Evolutionary conservation across 2,329 filamentous ascomycete species (phyloP).

Genomic region (Diaporthe helianthi): DNA sequence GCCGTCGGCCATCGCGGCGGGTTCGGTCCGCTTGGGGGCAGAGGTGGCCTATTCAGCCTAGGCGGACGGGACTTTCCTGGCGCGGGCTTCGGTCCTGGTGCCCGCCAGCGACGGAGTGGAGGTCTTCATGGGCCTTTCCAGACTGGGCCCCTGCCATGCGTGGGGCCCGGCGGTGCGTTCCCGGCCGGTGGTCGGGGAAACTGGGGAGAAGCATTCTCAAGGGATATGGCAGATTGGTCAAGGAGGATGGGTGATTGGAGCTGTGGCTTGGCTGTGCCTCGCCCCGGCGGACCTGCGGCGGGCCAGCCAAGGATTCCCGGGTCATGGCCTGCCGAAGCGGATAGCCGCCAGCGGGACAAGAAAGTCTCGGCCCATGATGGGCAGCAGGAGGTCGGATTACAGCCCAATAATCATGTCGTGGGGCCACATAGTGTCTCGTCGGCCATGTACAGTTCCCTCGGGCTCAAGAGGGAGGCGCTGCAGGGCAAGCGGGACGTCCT

Average conservation of each 20-base stretch:
- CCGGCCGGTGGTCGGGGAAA: neutral
- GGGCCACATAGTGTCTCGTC: slow-evolving; percentile 39
- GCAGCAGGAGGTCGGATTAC: slow-evolving; percentile 26
- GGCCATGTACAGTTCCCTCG: slow-evolving; percentile 47
- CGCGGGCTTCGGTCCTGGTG: slow-evolving; percentile 22
- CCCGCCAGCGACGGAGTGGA: slow-evolving; percentile 3
- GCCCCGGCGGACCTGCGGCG: neutral
- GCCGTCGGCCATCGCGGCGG: neutral
- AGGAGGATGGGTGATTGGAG: slow-evolving; percentile 26
- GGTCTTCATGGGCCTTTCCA: slow-evolving; percentile 10
- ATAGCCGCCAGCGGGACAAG: neutral
- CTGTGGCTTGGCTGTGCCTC: neutral
- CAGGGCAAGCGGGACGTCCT: slow-evolving; percentile 42
- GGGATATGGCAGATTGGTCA: slow-evolving; percentile 27
- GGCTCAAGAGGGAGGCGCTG: slow-evolving; percentile 46
- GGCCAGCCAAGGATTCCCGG: slow-evolving; percentile 38
- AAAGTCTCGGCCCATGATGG: slow-evolving; percentile 31
- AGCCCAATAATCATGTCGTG: slow-evolving; percentile 35
- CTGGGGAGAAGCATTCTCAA: slow-evolving; percentile 18
- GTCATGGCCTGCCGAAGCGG: slow-evolving; percentile 46
- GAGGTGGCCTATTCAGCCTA: neutral
- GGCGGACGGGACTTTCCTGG: slow-evolving; percentile 22
- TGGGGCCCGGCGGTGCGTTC: slow-evolving; percentile 13
- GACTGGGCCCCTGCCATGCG: slow-evolving; percentile 12
- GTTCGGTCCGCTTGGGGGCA: slow-evolving; percentile 5